Evolutionary conservation across 2,329 filamentous ascomycete species (phyloP).

Genomic region (Penicillium polonicum): DNA sequence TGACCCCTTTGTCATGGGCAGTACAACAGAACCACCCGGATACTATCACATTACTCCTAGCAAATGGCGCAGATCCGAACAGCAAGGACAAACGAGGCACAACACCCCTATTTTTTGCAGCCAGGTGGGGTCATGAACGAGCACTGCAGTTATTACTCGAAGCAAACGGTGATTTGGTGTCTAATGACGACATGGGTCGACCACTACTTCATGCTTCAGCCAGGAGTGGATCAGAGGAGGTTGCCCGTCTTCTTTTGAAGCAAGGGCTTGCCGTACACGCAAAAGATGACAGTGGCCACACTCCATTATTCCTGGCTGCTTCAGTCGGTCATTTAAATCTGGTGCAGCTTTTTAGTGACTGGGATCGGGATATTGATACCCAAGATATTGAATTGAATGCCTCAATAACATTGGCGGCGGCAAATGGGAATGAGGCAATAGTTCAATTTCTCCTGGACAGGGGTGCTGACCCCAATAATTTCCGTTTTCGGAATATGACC

Average conservation of each 20-base stretch:
- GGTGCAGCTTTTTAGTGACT: not conserved
- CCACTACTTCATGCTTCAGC: not conserved
- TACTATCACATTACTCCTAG: not conserved
- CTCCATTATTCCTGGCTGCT: too few species aligned
- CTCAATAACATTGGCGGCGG: too few species aligned
- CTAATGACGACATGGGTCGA: fast-evolving
- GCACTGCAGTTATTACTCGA: not conserved
- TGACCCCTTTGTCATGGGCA: not conserved
- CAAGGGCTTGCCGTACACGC: not conserved
- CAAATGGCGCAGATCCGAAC: not conserved
- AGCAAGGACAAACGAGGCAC: not conserved
- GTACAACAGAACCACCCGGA: not conserved
- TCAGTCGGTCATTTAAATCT: not conserved
- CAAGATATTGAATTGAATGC: not conserved
- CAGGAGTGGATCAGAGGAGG: not conserved
- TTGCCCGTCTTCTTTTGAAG: not conserved
- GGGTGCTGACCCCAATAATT: not conserved
- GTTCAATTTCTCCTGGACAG: not conserved
- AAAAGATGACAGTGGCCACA: too few species aligned
- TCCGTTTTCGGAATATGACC: not conserved
- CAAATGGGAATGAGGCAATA: not conserved
- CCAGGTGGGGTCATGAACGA: not conserved
- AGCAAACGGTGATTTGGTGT: not conserved
- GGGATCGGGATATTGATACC: not conserved
- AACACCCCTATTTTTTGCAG: not conserved